Base-by-base conservation (phyloP, 495 filamentous ascomycete species). In the Usnea hakonensis region DNA sequence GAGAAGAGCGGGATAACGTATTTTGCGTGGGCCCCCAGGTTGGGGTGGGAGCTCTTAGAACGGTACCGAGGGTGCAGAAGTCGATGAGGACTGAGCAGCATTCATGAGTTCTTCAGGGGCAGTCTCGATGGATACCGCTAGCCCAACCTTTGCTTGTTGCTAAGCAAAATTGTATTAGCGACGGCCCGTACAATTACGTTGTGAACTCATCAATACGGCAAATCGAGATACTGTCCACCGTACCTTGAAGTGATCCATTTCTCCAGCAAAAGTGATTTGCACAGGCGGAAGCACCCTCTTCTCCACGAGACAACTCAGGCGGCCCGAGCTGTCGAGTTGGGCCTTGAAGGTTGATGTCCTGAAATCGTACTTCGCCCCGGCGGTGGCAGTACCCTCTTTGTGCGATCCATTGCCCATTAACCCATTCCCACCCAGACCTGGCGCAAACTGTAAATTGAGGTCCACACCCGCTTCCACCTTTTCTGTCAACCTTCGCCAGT, bases 301-400 rank as follows among this genome's bases (percentile, higher is more conserved):
- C 81, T 99, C 95, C 63, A 97, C 79, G 68, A 96, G 79, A 71
- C 90, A 94, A 76, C 87, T 88, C 65, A 99, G 81, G 79, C 91
- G 94, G 68, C 95, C 95, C 64, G 90, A 84, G 70, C 90, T 93
- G 76, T 99, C 94, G 57, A 99, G 82, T 76, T 97, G 95, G 26
- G 93, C 94, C 65, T 92, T 84, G 83, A 97, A 96, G 13, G 89
- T 92, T 41, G 90, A 93, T 71, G 89, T 87, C 62, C 90, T 82
- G 86, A 99, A 99, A 71, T 97, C 94, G 74, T 99, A 99, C 78
- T 97, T 99, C 67, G 90, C 91, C 70, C 94, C 95, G 68, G 97
- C 80, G 44, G 91, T 88, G 60, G 94, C 91, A 55, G 88, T 81
- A 50, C 95, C 95, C 68, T 97, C 93, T 70, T 90, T 90, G 68